Base-by-base conservation (phyloP, 495 filamentous ascomycete species). In the Thermochaetoides thermophila region DNA sequence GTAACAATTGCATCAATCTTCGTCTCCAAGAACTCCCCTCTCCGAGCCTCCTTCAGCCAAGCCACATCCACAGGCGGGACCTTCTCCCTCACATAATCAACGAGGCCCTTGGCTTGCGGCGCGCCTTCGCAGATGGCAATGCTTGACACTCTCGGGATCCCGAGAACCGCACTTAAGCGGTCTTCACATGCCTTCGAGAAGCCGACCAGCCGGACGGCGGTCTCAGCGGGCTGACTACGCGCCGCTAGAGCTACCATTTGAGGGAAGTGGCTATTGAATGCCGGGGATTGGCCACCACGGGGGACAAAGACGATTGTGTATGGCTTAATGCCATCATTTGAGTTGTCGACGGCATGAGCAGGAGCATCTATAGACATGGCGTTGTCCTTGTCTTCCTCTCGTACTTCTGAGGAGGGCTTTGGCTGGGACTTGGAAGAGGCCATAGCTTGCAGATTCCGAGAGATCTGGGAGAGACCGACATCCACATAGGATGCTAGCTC, bases 261-360 rank as follows among this genome's bases (percentile, higher is more conserved):
- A 16, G 75, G 75, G 25, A 80, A 60, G 42, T 80, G 74, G 7
- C 62, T 60, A 48, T 74, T 55, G 27, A 74, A 57, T 11, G 57
- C 47, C 18, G 62, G 50, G 11, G 69, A 57, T 20, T 66, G 63
- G 11, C 57, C 60, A 17, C 64, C 66, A 27, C 58, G 58, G 17
- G 62, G 49, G 21, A 69, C 60, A 40, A 78, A 77, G 15, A 79
- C 55, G 8, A 58, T 56, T 16, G 24, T 40, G 35, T 33, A 37
- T 2, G 38, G 40, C 12, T 14, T 37, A 14, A 11, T 10, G 11
- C 34, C 20, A n/a, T n/a, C n/a, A n/a, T n/a, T n/a, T n/a, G n/a
- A n/a, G n/a, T n/a, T n/a, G n/a, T n/a, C n/a, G n/a, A n/a, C n/a
- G n/a, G n/a, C n/a, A n/a, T n/a, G n/a, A n/a, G n/a, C n/a, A n/a